Percentiles rank a stretch among this genome's conserved stretches.
These are phyloP conservation scores for Cyclotella choctawhatcheeana DNA, from an alignment of 108 stramenopile species.

Conservation along the genomic window DNA sequence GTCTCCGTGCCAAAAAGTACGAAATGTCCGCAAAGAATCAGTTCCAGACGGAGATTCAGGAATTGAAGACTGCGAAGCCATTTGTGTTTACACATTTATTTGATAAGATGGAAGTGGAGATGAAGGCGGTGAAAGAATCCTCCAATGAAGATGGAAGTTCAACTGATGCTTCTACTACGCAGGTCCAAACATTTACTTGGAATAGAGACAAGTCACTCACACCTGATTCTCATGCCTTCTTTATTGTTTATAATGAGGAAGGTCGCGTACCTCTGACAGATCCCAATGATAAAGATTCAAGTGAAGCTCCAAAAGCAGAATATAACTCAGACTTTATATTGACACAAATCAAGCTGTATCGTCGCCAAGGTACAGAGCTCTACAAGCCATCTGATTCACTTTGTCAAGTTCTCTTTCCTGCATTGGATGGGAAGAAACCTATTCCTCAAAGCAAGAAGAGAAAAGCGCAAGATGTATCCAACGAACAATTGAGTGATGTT, in stretches of 20 bases:
- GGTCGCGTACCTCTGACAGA: slow-evolving; percentile 14
- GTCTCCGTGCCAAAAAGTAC: slow-evolving; percentile 18
- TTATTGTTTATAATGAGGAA: slow-evolving; percentile 46
- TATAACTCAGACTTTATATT: slow-evolving; percentile 52
- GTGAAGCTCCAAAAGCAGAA: slow-evolving; percentile 39
- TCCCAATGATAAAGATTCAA: slow-evolving; percentile 21
- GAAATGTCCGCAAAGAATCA: slow-evolving; percentile 35
- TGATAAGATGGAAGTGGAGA: slow-evolving; percentile 65
- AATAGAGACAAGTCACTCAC: slow-evolving; percentile 27
- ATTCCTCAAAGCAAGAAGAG: slow-evolving; percentile 30
- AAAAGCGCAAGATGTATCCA: slow-evolving; percentile 11
- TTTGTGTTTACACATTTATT: slow-evolving; percentile 79
- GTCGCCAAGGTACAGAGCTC: slow-evolving; percentile 44
- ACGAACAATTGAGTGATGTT: slow-evolving; percentile 11
- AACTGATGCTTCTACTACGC: slow-evolving; percentile 25
- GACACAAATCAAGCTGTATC: slow-evolving; percentile 58
- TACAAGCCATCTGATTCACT: slow-evolving; percentile 53
- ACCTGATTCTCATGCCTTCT: slow-evolving; percentile 73
- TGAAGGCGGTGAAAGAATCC: slow-evolving; percentile 52
- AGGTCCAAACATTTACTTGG: slow-evolving; percentile 38
- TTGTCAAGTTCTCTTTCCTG: slow-evolving; percentile 69
- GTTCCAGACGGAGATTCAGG: slow-evolving; percentile 49
- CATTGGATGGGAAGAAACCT: slow-evolving; percentile 40
- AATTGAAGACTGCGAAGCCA: slow-evolving; percentile 62
- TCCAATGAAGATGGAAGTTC: slow-evolving; percentile 8